Evolutionary conservation across 495 filamentous ascomycete genomes (phyloP), one percentile per base, ranked within the genome.

Genomic region (Paragyromitra xinjiangensis): DNA sequence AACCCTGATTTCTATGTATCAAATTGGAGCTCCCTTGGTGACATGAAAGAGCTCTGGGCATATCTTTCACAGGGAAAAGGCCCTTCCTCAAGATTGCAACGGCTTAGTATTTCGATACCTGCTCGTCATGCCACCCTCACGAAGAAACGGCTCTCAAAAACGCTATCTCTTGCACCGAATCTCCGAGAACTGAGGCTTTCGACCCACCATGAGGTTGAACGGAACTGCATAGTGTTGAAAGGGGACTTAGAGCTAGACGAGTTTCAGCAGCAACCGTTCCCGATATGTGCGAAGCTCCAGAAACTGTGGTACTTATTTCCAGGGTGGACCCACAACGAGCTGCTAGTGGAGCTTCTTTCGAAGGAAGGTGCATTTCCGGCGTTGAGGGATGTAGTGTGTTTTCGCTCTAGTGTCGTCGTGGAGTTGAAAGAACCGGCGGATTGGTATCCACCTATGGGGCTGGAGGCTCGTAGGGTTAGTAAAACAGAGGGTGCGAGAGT

Each of bases 261-360:
- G 7, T 39, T 66, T 9, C 19, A 26, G 1, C n/a, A 34, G 14
- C 8, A 22, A n/a, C 39, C 59, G 2, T 77, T 77, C 16, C 69
- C 69, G 1, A 29, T 16, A 14, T 64, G 74, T 0, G 6, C 26
- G 8, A 59, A 66, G 26, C 59, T 77, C 14, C 59, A 48, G 59
- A 77, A 50, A 29, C 29, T 73, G 9, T 56, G 9, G 12, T 77
- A 42, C 26, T 29, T 66, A 24, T 73, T 64, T 12, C 74, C 74
- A 11, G 74, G 74, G 9, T 77, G 69, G 69, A 50, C 61, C 0
- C 69, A 77, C 24, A 77, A 77, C 40, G 37, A 56, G 19, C 42
- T 65, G 5, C 29, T 77, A 26, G 44, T 50, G 12, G 42, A 65
- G 29, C 24, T 66, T 5, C 40, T 77, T 22, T 24, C 26, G n/a